phyloP scores from a whole-genome alignment of 495 filamentous ascomycete genomes.

The Beverwykella pulmonaria region DNA sequence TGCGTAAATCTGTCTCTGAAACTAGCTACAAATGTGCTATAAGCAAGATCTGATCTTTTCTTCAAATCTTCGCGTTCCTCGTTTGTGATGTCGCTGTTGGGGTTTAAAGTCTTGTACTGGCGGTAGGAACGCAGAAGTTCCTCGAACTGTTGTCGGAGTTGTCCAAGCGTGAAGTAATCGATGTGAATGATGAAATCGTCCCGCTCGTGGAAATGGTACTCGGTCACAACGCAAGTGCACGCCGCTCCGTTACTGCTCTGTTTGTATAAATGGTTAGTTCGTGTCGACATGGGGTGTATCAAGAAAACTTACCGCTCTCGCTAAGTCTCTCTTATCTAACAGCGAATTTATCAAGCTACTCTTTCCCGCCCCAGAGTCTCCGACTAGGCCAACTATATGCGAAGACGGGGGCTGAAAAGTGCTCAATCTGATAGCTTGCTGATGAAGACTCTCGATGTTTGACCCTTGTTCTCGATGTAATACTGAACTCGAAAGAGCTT shows the following conservation, averaged over 20 bases:
- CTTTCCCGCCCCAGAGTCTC: conserved; percentile 50
- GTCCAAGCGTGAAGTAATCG: conserved; percentile 42
- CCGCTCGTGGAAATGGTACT: conserved; percentile 46
- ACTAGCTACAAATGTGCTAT: conserved; percentile 33
- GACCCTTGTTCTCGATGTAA: conserved; percentile 44
- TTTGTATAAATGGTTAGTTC: conserved; percentile 1
- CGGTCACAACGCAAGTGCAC: conserved; percentile 51
- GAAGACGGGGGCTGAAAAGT: conserved; percentile 44
- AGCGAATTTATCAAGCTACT: conserved; percentile 50
- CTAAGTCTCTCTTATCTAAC: conserved; percentile 42
- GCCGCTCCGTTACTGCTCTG: conserved; percentile 47
- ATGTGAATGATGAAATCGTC: conserved; percentile 44
- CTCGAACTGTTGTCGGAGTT: conserved; percentile 41
- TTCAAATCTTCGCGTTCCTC: conserved; percentile 35
- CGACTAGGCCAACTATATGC: conserved; percentile 49
- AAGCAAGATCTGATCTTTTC: conserved; percentile 40
- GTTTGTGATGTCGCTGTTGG: conserved; percentile 18
- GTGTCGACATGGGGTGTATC: background rate
- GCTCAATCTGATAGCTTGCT: conserved; percentile 39
- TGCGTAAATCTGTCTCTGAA: conserved; percentile 34
- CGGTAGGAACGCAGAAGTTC: conserved; percentile 45
- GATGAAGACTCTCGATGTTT: conserved; percentile 42
- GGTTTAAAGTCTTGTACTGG: conserved; percentile 31
- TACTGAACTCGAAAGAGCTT: conserved; percentile 42
- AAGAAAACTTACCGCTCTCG: conserved; percentile 43